Evolutionary conservation across 805 yeast species (phyloP), one percentile per base, ranked within the genome.

Genomic region (Candida loeiensis): DNA sequence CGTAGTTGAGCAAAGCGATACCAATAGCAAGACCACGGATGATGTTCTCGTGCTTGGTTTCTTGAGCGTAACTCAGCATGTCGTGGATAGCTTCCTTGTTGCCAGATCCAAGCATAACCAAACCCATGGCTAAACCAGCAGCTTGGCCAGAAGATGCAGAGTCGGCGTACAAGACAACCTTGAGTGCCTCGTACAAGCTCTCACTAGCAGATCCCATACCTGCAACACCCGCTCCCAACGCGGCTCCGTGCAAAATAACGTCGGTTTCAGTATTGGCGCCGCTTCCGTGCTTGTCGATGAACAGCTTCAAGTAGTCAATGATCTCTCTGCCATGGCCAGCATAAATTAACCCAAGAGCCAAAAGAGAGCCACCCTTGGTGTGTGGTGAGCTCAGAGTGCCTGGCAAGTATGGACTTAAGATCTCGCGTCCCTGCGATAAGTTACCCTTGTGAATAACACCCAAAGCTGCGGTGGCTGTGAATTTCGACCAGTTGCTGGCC

Each of bases 401-500:
- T 28, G 98, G 96, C 45, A 93, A 74, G 58, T 93, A 93, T 15
- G 98, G 98, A 49, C 83, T 82, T 58, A 93, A 75, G 37, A 91
- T 79, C 48, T 82, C 77, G 58, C 81, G 80, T 39, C 98, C 99
- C 58, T 89, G 95, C 0, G 95, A 77, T 43, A 93, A 73, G 61
- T 91, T 91, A 39, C 99, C 98, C 56, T 84, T 85, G 61, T 93
- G 98, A 50, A 93, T 90, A 21, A 91, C 98, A 58, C 99, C 99
- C 45, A 93, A 70, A 11, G 98, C 97, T 6, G 98, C 98, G 11
- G 98, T 91, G 2, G 98, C 97, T 0, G 96, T 81, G 61, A 93
- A 93, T 59, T 91, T 93, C 4, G 97, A 89, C 99, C 99, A 93
- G 63, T 91, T 89, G 34, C 91, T 82, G n/a, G 99, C 97, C 64